These are phyloP conservation scores for Tricharina praecox DNA, from an alignment of 495 filamentous ascomycete genomes.

Conservation along the genomic window DNA sequence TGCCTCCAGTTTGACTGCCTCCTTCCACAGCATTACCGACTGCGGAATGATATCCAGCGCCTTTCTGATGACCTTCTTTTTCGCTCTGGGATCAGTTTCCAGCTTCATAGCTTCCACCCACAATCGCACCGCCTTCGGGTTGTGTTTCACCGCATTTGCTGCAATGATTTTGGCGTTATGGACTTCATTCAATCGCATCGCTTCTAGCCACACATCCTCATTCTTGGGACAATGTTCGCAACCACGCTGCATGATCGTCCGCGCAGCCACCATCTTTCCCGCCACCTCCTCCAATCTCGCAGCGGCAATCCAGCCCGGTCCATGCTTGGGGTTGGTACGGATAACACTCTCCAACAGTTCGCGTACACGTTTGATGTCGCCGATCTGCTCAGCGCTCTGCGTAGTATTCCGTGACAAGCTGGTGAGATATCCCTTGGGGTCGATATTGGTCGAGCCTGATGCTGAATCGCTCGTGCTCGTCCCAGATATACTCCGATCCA, in stretches of 20 bases:
- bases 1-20: conserved; percentile 89
- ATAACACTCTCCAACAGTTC: conserved; percentile 84
- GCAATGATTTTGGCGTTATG: conserved; percentile 91
- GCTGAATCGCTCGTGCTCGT: conserved; percentile 48
- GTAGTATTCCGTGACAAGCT: conserved; percentile 64
- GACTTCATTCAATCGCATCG: conserved; percentile 76
- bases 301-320: conserved; percentile 90
- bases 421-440: conserved; percentile 89
- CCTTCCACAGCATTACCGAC: conserved; percentile 90
- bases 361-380: conserved; percentile 92
- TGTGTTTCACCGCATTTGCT: conserved; percentile 80
- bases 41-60: conserved; percentile 79
- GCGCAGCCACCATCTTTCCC: conserved; percentile 71
- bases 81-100: conserved; percentile 58
- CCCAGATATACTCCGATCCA: conserved; percentile 69
- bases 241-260: conserved; percentile 68
- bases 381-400: conserved; percentile 65
- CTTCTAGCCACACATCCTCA: conserved; percentile 90
- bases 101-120: conserved; percentile 94
- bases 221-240: conserved; percentile 83
- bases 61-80: conserved; percentile 77
- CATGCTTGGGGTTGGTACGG: conserved; percentile 85
- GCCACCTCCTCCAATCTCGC: conserved; percentile 85
- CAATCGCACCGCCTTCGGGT: conserved; percentile 69
- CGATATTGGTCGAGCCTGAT: conserved; percentile 73